Percentiles rank a stretch among this genome's conserved stretches.
phyloP scores from a whole-genome alignment of 1,139 yeast genomes.

The Lodderomyces theae region DNA sequence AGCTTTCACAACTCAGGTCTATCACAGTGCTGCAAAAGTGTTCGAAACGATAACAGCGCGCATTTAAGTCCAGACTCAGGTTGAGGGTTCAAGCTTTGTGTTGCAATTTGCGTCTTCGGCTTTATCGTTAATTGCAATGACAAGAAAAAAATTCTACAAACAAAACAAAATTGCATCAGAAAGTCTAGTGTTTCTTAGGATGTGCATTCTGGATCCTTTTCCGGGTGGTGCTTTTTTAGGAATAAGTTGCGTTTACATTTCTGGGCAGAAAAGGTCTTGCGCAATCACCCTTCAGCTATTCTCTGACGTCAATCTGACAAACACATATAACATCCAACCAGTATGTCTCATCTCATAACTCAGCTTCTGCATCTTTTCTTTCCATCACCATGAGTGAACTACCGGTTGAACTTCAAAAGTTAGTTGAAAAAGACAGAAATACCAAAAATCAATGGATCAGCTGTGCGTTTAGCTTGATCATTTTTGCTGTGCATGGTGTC shows the following conservation, averaged over 20 bases:
- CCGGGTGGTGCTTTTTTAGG: too few species aligned
- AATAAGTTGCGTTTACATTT: not conserved
- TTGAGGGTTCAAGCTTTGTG: not conserved
- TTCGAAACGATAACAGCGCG: not conserved
- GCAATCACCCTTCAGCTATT: not conserved
- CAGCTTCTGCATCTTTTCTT: not conserved
- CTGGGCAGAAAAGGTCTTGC: slow-evolving; percentile 1
- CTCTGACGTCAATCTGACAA: not conserved
- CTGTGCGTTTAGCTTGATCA: slow-evolving; percentile 25
- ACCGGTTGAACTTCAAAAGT: slow-evolving; percentile 23
- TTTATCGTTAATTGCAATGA: not conserved
- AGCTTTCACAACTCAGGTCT: too few species aligned
- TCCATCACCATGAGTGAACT: slow-evolving; percentile 5
- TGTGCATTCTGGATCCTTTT: too few species aligned
- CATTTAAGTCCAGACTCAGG: not conserved
- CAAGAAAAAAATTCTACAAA: not conserved
- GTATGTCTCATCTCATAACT: slow-evolving; percentile 1
- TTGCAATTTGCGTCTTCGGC: not conserved
- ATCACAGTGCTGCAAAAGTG: too few species aligned
- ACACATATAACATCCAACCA: not conserved
- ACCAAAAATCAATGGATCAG: slow-evolving; percentile 37
- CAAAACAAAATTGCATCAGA: too few species aligned
- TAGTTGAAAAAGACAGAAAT: slow-evolving; percentile 36
- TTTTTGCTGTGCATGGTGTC: slow-evolving; percentile 37
- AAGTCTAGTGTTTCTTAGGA: too few species aligned